Conservation (phyloP, 306 rosid species). For the Pyrus betulifolia region DNA sequence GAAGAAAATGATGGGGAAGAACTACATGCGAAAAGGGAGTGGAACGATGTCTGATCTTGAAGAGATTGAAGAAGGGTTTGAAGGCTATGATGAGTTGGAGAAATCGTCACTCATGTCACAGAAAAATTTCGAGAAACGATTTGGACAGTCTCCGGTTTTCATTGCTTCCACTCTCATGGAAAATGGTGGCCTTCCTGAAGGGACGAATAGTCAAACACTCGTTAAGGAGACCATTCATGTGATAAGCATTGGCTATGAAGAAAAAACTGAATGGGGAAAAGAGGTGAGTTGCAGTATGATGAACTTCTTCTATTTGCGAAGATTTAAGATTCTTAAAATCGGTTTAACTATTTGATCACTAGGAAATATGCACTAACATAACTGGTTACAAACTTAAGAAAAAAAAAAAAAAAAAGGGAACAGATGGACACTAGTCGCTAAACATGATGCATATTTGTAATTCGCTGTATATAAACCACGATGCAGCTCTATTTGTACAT, state of each 20-base stretch:
- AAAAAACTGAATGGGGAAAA: constrained; percentile 97
- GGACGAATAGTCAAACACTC: constrained; percentile 42
- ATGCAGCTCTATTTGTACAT: background rate
- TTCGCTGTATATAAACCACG: background rate
- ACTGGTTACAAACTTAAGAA: background rate
- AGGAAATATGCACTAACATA: background rate
- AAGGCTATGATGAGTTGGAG: constrained; percentile 71
- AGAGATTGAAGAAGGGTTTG: constrained; percentile 68
- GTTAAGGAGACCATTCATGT: constrained; percentile 95
- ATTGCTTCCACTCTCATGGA: constrained; percentile 80
- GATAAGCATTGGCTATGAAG: constrained; percentile 88
- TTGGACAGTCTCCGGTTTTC: constrained; percentile 83
- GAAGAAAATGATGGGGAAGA: constrained; percentile 79
- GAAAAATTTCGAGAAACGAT: constrained; percentile 66
- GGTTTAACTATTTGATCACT: background rate
- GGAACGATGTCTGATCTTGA: constrained; percentile 55
- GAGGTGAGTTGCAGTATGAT: constrained; percentile 43
- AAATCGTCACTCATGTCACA: constrained; percentile 60
- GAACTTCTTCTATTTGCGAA: background rate
- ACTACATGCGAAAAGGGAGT: constrained; percentile 40
- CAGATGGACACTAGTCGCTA: too few species aligned
- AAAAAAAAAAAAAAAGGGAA: too few species aligned
- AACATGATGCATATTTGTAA: too few species aligned
- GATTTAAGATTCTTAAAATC: background rate
- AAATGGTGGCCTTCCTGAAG: constrained; percentile 82